Evolutionary conservation across 306 rosid genomes (phyloP).

Genomic region (Prunus mira): DNA sequence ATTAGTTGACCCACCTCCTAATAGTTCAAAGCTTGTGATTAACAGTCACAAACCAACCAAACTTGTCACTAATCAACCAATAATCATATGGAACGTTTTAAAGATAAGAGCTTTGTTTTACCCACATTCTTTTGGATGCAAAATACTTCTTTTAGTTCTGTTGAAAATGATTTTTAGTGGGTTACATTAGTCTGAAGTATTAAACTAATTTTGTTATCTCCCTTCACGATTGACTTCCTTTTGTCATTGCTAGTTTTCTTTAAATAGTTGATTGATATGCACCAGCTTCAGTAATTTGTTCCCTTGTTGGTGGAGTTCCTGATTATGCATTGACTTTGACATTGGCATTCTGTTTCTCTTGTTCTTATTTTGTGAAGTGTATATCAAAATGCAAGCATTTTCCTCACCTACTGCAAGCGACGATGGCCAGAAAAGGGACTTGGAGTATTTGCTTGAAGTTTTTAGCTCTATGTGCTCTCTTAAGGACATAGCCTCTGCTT

Average conservation of each 20-base stretch:
- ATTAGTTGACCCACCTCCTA: no score
- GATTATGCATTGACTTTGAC: not conserved
- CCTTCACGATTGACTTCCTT: not conserved
- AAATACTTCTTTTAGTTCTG: no score
- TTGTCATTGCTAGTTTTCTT: not conserved
- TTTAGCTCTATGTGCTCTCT: slow-evolving; percentile 30
- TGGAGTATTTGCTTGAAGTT: slow-evolving; percentile 23
- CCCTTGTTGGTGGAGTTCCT: not conserved
- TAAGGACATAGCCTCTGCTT: slow-evolving; percentile 39
- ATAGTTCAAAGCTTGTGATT: no score
- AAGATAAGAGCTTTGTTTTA: no score
- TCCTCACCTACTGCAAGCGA: not conserved
- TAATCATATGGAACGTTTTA: no score
- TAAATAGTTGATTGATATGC: not conserved
- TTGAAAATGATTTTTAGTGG: no score
- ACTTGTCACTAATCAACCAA: no score
- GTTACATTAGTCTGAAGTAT: no score
- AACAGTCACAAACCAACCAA: no score
- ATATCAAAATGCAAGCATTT: slow-evolving; percentile 20
- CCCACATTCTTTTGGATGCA: no score
- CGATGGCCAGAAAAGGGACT: slow-evolving; percentile 22
- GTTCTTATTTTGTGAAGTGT: slow-evolving; percentile 1
- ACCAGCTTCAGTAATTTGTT: not conserved
- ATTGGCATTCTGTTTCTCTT: not conserved
- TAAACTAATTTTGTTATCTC: not conserved